A percentile compares a stretch with the other conserved stretches of the same genome.
phyloP scores from a whole-genome alignment of 768 basidiomycete genomes.

The Hebeloma cylindrosporum region DNA sequence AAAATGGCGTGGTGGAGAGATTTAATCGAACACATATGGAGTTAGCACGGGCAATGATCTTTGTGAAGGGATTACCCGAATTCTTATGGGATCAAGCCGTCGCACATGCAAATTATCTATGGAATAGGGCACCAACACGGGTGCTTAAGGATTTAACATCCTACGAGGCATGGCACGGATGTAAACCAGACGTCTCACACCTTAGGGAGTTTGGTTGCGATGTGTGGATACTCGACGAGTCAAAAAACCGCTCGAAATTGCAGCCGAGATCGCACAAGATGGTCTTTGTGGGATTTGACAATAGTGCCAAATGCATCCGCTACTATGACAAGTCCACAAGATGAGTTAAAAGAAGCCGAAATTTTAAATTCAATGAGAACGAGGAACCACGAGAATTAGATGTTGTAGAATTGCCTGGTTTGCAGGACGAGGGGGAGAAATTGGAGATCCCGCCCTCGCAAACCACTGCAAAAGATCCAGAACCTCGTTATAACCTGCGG shows the following conservation, averaged over 20 bases:
- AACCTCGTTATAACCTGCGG: neutral
- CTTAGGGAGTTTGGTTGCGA: slow-evolving; percentile 27
- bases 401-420: slow-evolving; percentile 10
- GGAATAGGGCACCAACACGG: slow-evolving; percentile 27
- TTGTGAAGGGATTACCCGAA: too few relatives aligned
- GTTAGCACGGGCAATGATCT: too few relatives aligned
- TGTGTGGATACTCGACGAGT: slow-evolving; percentile 23
- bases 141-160: slow-evolving; percentile 24
- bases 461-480: slow-evolving; percentile 5
- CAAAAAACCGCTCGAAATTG: slow-evolving; percentile 18
- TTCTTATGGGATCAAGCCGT: too few relatives aligned
- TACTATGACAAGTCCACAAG: slow-evolving; percentile 23
- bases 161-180: slow-evolving; percentile 18
- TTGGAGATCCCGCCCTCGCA: slow-evolving; percentile 2
- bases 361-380: slow-evolving; percentile 27
- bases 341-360: slow-evolving; percentile 24
- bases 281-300: slow-evolving; percentile 23
- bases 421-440: slow-evolving; percentile 22
- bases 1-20: too few relatives aligned
- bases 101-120: slow-evolving; percentile 30
- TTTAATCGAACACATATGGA: too few relatives aligned
- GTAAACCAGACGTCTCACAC: slow-evolving; percentile 25
- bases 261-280: slow-evolving; percentile 21
- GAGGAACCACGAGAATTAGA: slow-evolving; percentile 10
- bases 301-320: slow-evolving; percentile 23